Evolutionary conservation across 495 filamentous ascomycete species (phyloP).

Genomic region (Tuber aestivum): DNA sequence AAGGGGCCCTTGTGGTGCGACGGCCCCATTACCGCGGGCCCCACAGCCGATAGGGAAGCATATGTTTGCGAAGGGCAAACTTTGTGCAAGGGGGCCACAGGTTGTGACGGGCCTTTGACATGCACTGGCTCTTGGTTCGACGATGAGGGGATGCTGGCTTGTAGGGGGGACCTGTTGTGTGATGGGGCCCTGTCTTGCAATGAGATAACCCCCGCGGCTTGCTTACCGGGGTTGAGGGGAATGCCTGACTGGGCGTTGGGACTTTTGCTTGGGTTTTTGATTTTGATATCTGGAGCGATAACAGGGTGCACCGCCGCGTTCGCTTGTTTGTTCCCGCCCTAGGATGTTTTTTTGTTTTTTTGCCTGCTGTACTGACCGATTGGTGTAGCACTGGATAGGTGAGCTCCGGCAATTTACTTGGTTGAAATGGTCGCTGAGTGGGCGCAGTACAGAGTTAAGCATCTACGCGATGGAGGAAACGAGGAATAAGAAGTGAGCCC

Average conservation of each 20-base stretch:
- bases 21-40: constrained; percentile 18
- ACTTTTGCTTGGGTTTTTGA: constrained; percentile 26
- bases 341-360: neutral
- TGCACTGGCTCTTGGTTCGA: constrained; percentile 29
- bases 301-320: constrained; percentile 34
- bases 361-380: neutral
- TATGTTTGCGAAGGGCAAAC: constrained; percentile 16
- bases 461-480: neutral
- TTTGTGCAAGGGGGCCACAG: constrained; percentile 22
- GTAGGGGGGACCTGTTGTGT: constrained; percentile 28
- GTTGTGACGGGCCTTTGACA: constrained; percentile 20
- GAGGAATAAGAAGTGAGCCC: neutral
- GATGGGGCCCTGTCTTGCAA: constrained; percentile 22
- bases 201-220: constrained; percentile 23
- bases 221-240: constrained; percentile 21
- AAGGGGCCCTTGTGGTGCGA: constrained; percentile 24
- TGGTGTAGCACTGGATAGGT: constrained; percentile 24
- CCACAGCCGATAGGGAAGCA: neutral
- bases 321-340: constrained; percentile 12
- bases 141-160: constrained; percentile 22
- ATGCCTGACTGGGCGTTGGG: constrained; percentile 21
- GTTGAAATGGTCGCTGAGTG: neutral
- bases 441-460: neutral
- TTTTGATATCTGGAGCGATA: constrained; percentile 25
- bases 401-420: neutral